Evolutionary conservation across 2,329 filamentous ascomycete genomes (phyloP), one percentile per base, ranked within the genome.

Genomic region (Tolypocladium capitatum): DNA sequence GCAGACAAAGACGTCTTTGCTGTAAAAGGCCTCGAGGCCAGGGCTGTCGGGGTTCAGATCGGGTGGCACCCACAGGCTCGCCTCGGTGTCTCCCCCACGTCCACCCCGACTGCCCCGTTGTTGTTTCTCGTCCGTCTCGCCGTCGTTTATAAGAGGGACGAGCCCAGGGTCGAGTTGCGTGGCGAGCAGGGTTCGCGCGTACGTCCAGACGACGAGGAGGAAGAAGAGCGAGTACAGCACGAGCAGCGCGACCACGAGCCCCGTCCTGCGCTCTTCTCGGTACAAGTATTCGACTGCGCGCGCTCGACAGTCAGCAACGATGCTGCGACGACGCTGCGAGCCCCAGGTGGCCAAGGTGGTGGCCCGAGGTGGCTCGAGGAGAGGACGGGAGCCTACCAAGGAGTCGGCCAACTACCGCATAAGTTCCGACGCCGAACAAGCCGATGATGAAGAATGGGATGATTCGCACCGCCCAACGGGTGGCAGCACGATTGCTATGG

Each of bases 1-100:
- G 65, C 87, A 96, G 2, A 88, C 75, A 61, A 94, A 97, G 2
- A 86, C 78, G 55, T 94, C 83, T 60, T 84, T 86, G 52, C 76
- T 83, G 60, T 92, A 94, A 60, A 94, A 94, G 4, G 71, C 66
- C 55, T 90, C 84, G 45, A 90, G 70, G 0, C 83, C 83, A 11
- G 80, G 77, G 46, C 78, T 78, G 53, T 86, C 78, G n/a, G 75
- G 72, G 48, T 72, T 65, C 31, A 58, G 56, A 46, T 77, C 73
- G 3, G 70, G 70, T 5, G 63, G 60, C 4, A 54, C 46, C 63
- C 63, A 66, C 20, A 59, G 55, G 13, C 55, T 52, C 20, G 56
- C 51, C 49, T 65, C 63, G n/a, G 53, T 49, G 43, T 60, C 56
- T 42, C 53, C 52, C 31, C 56, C 52, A 27, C 46, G 49, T 24